These are phyloP conservation scores for Aspergillus intermedius DNA, from an alignment of 2,329 filamentous ascomycete species.

Conservation along the genomic window DNA sequence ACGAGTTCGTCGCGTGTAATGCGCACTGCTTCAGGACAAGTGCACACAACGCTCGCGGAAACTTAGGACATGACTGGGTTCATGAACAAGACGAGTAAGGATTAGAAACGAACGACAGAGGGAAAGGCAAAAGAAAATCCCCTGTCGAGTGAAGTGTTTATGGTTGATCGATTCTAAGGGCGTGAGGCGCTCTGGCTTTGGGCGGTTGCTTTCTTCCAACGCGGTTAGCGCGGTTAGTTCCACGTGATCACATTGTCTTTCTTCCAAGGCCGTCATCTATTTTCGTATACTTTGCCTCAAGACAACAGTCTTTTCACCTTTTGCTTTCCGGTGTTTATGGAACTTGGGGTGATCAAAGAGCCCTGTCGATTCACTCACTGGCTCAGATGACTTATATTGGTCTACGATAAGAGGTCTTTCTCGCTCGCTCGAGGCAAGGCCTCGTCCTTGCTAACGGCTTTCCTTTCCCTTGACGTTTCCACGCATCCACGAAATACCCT, in stretches of 20 bases:
- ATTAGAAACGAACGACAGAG: constrained; percentile 11
- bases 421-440: constrained; percentile 7
- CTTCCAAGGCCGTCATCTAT: not conserved
- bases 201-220: constrained; percentile 10
- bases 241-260: constrained; percentile 7
- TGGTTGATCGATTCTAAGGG: constrained; percentile 4
- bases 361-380: not conserved
- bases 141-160: constrained; percentile 7
- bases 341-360: not conserved
- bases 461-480: not conserved
- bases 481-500: not conserved
- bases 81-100: constrained; percentile 2
- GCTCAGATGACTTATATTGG: not conserved
- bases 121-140: constrained; percentile 5
- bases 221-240: constrained; percentile 6
- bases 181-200: not conserved
- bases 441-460: constrained; percentile 3
- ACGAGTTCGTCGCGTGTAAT: constrained; percentile 4
- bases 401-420: constrained; percentile 3
- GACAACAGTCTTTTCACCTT: not conserved
- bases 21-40: constrained; percentile 7
- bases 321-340: not conserved
- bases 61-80: constrained; percentile 13
- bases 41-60: constrained; percentile 13
- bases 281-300: not conserved